A percentile compares a stretch with the other conserved stretches of the same genome.
Evolutionary conservation across 345 rosid species (phyloP).

Genomic region (Salix caprea): DNA sequence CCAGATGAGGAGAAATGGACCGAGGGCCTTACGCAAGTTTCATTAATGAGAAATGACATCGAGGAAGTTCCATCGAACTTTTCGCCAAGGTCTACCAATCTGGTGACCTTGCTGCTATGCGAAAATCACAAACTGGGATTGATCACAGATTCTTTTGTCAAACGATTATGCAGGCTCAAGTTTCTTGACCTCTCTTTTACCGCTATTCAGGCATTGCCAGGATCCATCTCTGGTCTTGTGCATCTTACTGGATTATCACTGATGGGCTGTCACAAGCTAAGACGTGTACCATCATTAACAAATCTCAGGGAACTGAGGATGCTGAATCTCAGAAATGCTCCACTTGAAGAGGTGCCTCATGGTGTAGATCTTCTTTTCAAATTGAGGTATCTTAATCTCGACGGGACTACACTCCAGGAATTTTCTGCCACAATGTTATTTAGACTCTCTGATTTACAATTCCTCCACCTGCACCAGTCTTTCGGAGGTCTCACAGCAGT

Average conservation of each 20-base stretch:
- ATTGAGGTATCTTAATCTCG: slow-evolving; percentile 16
- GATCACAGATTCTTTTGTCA: slow-evolving; percentile 13
- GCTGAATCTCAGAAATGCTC: slow-evolving; percentile 5
- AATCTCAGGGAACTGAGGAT: slow-evolving; percentile 3
- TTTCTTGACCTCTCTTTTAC: slow-evolving; percentile 22
- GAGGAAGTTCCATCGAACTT: not conserved
- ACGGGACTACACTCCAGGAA: not conserved
- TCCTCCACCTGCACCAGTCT: not conserved
- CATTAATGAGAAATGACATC: not conserved
- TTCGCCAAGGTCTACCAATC: not conserved
- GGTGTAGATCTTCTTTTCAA: slow-evolving; percentile 11
- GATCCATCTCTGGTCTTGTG: slow-evolving; percentile 1
- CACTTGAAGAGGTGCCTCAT: slow-evolving; percentile 9
- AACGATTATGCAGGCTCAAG: not conserved
- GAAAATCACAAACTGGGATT: not conserved
- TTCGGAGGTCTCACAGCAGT: not conserved
- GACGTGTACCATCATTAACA: slow-evolving; percentile 5
- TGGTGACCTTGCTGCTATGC: slow-evolving; percentile 21
- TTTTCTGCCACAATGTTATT: not conserved
- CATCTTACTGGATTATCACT: slow-evolving; percentile 8
- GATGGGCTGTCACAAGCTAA: not conserved
- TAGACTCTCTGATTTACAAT: not conserved
- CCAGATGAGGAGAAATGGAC: not conserved
- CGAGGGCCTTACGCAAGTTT: not conserved
- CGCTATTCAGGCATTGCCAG: not conserved